A percentile compares a stretch with the other conserved stretches of the same genome.
Evolutionary conservation across 2,329 filamentous ascomycete species (phyloP).

Genomic region (Fusarium odoratissimum): DNA sequence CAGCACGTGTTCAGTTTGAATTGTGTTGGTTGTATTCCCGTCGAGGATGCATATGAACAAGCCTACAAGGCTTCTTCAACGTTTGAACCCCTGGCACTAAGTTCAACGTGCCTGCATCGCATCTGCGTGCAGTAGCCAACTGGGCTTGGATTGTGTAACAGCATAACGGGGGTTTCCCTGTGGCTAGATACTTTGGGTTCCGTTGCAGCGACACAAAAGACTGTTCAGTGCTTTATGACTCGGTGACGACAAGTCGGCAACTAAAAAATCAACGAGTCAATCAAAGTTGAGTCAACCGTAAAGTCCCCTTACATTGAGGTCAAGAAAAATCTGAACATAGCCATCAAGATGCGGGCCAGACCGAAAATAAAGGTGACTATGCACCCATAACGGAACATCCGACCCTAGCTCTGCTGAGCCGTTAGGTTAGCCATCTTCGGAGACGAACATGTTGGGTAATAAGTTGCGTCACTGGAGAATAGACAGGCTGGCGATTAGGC

Average conservation of each 20-base stretch:
- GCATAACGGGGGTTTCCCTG: not conserved
- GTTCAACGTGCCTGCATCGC: conserved; percentile 10
- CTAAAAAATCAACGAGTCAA: conserved; percentile 5
- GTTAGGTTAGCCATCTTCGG: not conserved
- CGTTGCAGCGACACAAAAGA: not conserved
- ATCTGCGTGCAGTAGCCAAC: conserved; percentile 6
- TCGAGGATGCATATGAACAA: not conserved
- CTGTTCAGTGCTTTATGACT: not conserved
- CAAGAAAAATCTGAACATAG: conserved; percentile 3
- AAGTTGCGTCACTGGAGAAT: not conserved
- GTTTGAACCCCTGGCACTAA: conserved; percentile 2
- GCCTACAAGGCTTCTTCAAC: conserved; percentile 1
- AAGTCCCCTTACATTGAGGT: conserved; percentile 17
- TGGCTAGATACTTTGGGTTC: not conserved
- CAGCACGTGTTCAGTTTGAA: not conserved
- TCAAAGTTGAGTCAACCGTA: not conserved
- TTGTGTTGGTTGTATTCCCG: not conserved
- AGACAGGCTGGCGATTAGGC: not conserved
- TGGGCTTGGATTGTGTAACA: not conserved
- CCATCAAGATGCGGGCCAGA: not conserved
- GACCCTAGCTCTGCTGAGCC: not conserved
- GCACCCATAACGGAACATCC: not conserved
- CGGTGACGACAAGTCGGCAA: not conserved
- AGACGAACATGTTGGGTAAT: not conserved
- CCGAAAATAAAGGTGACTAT: conserved; percentile 2